A percentile compares a stretch with the other conserved stretches of the same genome.
These are phyloP conservation scores for Globisporangium cystogenes DNA, from an alignment of 352 stramenopile species.

Conservation along the genomic window DNA sequence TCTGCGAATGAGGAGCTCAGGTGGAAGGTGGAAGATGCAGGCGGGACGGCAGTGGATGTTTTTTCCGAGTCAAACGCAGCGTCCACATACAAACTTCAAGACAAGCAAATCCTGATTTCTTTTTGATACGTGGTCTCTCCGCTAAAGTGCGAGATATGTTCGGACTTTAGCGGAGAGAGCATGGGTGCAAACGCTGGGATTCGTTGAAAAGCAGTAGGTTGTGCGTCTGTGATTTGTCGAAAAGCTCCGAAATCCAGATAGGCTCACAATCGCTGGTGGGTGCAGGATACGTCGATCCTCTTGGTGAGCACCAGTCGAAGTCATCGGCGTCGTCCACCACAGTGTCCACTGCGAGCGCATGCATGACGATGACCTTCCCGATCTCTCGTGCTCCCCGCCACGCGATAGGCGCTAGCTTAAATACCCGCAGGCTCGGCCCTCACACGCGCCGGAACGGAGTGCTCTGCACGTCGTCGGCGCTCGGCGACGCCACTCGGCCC, in stretches of 20 bases:
- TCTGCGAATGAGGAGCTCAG: conserved; percentile 4
- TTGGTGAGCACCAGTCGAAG: too few species aligned
- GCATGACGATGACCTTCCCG: too few species aligned
- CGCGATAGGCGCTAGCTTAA: background rate
- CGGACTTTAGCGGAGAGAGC: background rate
- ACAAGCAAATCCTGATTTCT: conserved; percentile 6
- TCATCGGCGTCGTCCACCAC: too few species aligned
- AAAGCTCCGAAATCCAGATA: background rate
- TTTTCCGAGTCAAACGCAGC: background rate
- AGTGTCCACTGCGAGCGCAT: too few species aligned
- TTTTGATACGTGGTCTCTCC: too few species aligned
- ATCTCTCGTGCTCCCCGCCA: too few species aligned
- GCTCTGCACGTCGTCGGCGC: background rate
- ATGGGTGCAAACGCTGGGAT: background rate
- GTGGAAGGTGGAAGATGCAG: background rate
- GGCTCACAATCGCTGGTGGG: background rate
- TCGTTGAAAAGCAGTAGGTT: too few species aligned
- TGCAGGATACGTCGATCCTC: too few species aligned
- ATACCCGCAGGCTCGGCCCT: too few species aligned
- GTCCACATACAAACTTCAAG: background rate
- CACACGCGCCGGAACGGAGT: background rate
- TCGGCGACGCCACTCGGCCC: background rate
- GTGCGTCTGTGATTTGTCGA: background rate
- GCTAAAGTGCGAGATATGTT: too few species aligned
- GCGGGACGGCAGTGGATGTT: background rate